Percentiles rank a stretch among this genome's conserved stretches.
Evolutionary conservation across 371 early-diverging fungal species (phyloP).

Genomic region (Mortierella polycephala): DNA sequence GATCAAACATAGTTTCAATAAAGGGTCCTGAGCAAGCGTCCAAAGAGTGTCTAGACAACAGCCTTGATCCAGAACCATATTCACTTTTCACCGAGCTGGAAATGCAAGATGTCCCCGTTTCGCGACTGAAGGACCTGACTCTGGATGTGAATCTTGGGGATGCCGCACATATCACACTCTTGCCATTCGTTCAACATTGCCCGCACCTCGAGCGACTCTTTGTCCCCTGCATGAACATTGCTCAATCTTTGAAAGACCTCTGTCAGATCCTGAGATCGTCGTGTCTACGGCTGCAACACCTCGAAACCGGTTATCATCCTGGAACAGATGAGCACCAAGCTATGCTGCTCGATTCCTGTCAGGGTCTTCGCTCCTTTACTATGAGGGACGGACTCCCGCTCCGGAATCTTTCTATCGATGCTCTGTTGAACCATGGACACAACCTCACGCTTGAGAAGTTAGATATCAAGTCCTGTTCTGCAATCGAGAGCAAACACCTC

Average conservation of each 20-base stretch:
- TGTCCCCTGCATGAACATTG: slow-evolving; percentile 2
- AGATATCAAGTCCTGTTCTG: slow-evolving; percentile 2
- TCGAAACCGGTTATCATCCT: slow-evolving; percentile 2
- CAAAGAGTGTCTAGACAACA: background rate
- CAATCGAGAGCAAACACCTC: slow-evolving; percentile 21
- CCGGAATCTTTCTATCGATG: background rate
- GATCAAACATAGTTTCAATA: background rate
- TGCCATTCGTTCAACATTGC: slow-evolving; percentile 19
- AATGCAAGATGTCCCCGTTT: background rate
- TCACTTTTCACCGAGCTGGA: background rate
- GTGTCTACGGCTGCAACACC: slow-evolving; percentile 11
- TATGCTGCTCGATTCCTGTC: slow-evolving; percentile 8
- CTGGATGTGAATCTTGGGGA: slow-evolving; percentile 13
- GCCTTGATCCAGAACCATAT: background rate
- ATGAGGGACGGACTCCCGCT: slow-evolving; percentile 8
- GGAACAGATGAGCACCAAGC: slow-evolving; percentile 20
- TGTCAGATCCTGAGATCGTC: background rate
- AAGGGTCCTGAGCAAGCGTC: background rate
- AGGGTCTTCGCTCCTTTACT: background rate
- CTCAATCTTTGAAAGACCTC: background rate
- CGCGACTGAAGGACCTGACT: slow-evolving; percentile 16
- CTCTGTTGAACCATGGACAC: slow-evolving; percentile 12
- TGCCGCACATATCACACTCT: background rate
- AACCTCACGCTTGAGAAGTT: slow-evolving; percentile 16
- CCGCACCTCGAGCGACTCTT: slow-evolving; percentile 18